Conservation (phyloP, 441 rosid species). For the Adansonia grandidieri region DNA sequence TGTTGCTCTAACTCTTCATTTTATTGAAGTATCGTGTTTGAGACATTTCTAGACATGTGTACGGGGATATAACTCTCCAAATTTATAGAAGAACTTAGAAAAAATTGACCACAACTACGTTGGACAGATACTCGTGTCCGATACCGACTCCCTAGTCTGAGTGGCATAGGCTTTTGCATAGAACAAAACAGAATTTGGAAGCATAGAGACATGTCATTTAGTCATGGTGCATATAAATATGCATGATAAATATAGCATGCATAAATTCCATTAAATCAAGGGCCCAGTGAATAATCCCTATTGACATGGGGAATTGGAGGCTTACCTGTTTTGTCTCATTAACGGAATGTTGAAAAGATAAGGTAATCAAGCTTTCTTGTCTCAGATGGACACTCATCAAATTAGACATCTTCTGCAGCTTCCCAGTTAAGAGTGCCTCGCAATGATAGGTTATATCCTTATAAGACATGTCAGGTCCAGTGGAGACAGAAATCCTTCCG, state of each 20-base stretch:
- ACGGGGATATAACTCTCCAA: no score
- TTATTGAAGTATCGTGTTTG: no score
- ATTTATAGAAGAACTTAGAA: no score
- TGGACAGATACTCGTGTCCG: no score
- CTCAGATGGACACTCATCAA: constrained; percentile 49
- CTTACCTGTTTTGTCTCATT: constrained; percentile 30
- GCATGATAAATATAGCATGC: constrained; percentile 2
- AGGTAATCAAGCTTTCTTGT: constrained; percentile 42
- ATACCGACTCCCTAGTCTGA: no score
- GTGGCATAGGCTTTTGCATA: constrained; percentile 8
- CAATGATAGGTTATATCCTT: constrained; percentile 73
- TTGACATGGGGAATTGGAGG: constrained; percentile 30
- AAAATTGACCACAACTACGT: no score
- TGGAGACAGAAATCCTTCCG: constrained; percentile 57
- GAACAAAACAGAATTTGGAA: constrained; percentile 28
- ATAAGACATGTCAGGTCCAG: constrained; percentile 58
- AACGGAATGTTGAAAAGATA: constrained; percentile 27
- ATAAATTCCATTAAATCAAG: constrained; percentile 8
- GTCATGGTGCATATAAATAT: neutral
- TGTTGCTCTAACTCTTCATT: no score
- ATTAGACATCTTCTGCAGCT: constrained; percentile 66
- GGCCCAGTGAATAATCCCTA: neutral
- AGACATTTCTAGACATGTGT: no score
- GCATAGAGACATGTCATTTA: neutral
- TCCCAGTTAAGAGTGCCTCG: constrained; percentile 63